These are phyloP conservation scores for Dimargaris verticillata DNA, from an alignment of 192 early-diverging fungal species.

Conservation along the genomic window DNA sequence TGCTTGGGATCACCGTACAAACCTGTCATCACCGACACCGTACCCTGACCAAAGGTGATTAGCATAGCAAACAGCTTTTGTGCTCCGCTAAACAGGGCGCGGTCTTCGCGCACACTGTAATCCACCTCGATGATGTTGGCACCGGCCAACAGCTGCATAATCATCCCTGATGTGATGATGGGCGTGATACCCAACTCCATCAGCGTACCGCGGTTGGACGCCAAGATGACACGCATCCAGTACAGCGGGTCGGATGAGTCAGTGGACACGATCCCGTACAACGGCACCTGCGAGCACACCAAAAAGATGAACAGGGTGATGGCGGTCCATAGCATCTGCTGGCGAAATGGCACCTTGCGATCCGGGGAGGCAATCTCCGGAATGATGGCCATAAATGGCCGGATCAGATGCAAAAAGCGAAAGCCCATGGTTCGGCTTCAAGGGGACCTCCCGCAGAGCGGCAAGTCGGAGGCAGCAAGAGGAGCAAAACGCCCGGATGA, in stretches of 20 bases:
- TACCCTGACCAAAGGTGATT: constrained; percentile 96
- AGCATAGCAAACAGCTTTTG: constrained; percentile 98
- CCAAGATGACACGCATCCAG: constrained; percentile 99
- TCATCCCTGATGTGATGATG: constrained; percentile 99
- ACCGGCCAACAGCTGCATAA: constrained; percentile 98
- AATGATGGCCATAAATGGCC: constrained; percentile 95
- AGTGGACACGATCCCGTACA: constrained; percentile 99
- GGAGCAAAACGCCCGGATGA: too few species aligned
- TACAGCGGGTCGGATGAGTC: constrained; percentile 98
- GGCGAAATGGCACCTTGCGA: constrained; percentile 96
- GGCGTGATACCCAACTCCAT: constrained; percentile 99
- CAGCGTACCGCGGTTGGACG: constrained; percentile 97
- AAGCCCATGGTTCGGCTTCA: constrained; percentile 41
- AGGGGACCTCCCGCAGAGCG: too few species aligned
- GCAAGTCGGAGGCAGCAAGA: too few species aligned
- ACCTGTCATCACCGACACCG: constrained; percentile 94
- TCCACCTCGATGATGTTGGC: constrained; percentile 98
- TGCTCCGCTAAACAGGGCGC: constrained; percentile 96
- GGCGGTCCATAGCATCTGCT: constrained; percentile 99
- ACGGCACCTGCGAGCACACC: constrained; percentile 97
- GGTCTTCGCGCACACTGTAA: constrained; percentile 95
- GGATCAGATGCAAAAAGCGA: constrained; percentile 86
- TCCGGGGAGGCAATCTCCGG: constrained; percentile 95
- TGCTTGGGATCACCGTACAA: constrained; percentile 93
- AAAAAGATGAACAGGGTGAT: constrained; percentile 99